Base-by-base conservation (phyloP, 192 early-diverging fungal species). In the Coemansia sp. region DNA sequence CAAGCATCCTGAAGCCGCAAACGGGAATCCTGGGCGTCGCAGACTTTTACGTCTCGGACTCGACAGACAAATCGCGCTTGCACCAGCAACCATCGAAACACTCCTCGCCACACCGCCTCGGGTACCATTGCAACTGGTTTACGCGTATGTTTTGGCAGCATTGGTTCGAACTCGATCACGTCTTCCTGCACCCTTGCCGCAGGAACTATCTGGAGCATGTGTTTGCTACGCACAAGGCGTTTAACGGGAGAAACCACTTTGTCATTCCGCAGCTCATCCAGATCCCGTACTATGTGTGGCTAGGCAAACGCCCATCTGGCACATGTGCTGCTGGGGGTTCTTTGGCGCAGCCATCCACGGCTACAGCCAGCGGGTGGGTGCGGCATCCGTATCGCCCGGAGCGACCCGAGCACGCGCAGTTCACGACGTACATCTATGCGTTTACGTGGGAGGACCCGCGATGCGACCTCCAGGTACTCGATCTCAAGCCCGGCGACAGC, bases 221-320 rank as follows among this genome's bases (percentile, higher is more conserved):
- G 59, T 91, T 94, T 82, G 86, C 80, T 61, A 89, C 91, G 23
- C 75, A 90, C 66, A 94, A 94, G 71, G 73, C 76, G 5, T 73
- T 91, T 57, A 90, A 87, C 67, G 82, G 83, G 36, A 81, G 87
- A 42, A 94, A 94, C 79, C 85, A 86, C 61, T 88, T 92, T 73
- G 62, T 94, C 36, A 43, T 87, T 13, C 91, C 91, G 3, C 84
- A 87, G 62, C 8, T 86, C 13, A 81, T 92, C 42, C 85, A 89
- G 74, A 92, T 95, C 56, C 93, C 93, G 1, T 95, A 90, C 83
- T 95, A 95, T 66, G 83, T 95, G 57, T 95, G 90, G 89, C 69
- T 95, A 9, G 93, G 91, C 34, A 34, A 41, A 23, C 52, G 40
- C 0, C 1, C 5, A 5, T n/a, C 56, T 1, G 15, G 45, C 45